Evolutionary conservation across 352 stramenopile genomes (phyloP).

Genomic region (Phytopythium ostracodes): DNA sequence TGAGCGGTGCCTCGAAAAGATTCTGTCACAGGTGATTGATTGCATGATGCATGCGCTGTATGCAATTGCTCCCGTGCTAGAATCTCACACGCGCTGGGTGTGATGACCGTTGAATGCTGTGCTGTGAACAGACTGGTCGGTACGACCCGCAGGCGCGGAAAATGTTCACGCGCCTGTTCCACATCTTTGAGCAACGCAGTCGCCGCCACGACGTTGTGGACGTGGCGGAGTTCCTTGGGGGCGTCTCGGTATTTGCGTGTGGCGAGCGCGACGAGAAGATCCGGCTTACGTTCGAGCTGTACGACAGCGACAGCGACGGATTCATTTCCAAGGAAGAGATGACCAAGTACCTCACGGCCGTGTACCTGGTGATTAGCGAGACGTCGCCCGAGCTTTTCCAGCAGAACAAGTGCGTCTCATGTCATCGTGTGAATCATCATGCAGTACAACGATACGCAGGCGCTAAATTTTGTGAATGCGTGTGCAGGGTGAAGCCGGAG

Average conservation of each 20-base stretch:
- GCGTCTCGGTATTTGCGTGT: slow-evolving; percentile 76
- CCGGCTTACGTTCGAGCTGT: slow-evolving; percentile 80
- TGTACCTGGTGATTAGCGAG: slow-evolving; percentile 79
- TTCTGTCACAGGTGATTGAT: slow-evolving; percentile 54
- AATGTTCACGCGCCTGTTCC: slow-evolving; percentile 80
- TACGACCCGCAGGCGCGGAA: slow-evolving; percentile 64
- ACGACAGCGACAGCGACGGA: slow-evolving; percentile 78
- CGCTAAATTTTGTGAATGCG: slow-evolving; percentile 1
- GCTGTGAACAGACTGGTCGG: slow-evolving; percentile 31
- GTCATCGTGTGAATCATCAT: background rate
- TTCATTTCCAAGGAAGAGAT: slow-evolving; percentile 85
- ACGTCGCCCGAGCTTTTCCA: slow-evolving; percentile 68
- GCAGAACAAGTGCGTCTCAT: slow-evolving; percentile 48
- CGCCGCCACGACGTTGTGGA: slow-evolving; percentile 53
- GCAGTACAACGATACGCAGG: background rate
- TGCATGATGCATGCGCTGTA: background rate
- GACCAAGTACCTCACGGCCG: slow-evolving; percentile 81
- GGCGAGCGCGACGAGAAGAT: slow-evolving; percentile 86
- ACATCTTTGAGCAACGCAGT: slow-evolving; percentile 65
- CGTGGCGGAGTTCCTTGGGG: slow-evolving; percentile 75
- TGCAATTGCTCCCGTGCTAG: background rate
- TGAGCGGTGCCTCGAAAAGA: slow-evolving; percentile 69
- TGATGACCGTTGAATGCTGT: background rate
- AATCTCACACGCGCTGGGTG: background rate
- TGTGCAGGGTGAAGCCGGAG: slow-evolving; percentile 45